Evolutionary conservation across 169 alveolate species (phyloP), one percentile per base, ranked within the genome.

Genomic region (Cryptosporidium canis): DNA sequence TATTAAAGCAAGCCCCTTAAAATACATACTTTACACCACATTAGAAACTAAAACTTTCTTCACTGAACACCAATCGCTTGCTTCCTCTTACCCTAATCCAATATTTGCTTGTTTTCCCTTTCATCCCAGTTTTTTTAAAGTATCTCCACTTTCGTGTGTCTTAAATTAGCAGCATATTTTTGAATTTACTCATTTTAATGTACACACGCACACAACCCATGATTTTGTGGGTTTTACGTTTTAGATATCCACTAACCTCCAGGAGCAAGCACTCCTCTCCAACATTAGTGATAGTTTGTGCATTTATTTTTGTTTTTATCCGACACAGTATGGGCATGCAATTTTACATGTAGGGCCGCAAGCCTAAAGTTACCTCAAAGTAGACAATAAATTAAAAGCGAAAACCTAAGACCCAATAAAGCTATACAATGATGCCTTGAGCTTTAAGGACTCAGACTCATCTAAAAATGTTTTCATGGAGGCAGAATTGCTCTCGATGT

Each of bases 1-100:
- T 24, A 43, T 27, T 27, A 58, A 39, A 35, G 27, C 27, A 0
- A 12, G 29, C 33, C 11, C 24, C 14, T 77, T 39, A 41, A 51
- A 58, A 61, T n/a, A 31, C 68, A 61, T 70, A 48, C 35, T 24
- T 33, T n/a, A 31, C 87, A 77, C 87, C 87, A 77, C 71, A 56
- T 71, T 27, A 55, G 33, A 31, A 31, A 14, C 51, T 21, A 35
- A 71, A 14, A 21, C 24, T 55, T 43, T 45, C 33, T 16, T 45
- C 45, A 21, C 14, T 21, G 43, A 29, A 65, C 16, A 51, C 45
- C 44, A 27, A 41, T 27, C 27, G 3, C 31, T 51, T 18, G 24
- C 24, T 21, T 33, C 24, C 33, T 51, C 63, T 51, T 51, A 51
- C n/a, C n/a, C 24, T 29, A 39, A 61, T 61, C 5, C n/a, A 61